Base-by-base conservation (phyloP, 352 stramenopile species). In the Phytophthora fragariae region DNA sequence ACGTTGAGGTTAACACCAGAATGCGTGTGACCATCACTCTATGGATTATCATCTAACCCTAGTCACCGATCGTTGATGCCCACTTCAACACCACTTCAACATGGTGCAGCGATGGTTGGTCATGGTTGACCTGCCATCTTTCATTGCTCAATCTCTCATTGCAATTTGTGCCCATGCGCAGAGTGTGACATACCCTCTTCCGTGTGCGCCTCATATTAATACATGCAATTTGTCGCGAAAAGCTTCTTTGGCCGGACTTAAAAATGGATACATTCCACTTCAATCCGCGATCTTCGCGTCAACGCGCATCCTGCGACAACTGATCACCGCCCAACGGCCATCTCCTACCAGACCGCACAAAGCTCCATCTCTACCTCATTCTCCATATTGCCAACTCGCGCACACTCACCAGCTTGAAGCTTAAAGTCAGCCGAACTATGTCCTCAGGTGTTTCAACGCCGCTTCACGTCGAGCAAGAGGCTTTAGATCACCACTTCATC, bases 51-150 rank as follows among this genome's bases (percentile, higher is more conserved):
- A 6, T 14, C 37, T 62, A 35, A 21, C 56, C 56, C 56, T 62
- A 52, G 0, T 39, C 19, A 5, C 15, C 14, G 56, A 37, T 5
- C 52, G 35, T 52, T 62, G 35, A 62, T 35, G 35, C 56, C 5
- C 31, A 62, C 56, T 62, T 62, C 56, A 62, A 62, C 56, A 10
- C 5, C 31, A 62, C 56, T 62, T 62, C 56, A 62, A 62, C 56
- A 10, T 52, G 21, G 49, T 14, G 11, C 17, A 1, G n/a, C 4
- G 5, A 27, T n/a, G 33, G 55, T 61, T 61, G 29, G 54, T 46
- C 55, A 61, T 49, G 29, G 9, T 29, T 11, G 21, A 29, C 7
- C n/a, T 52, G n/a, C 17, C 19, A 5, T 11, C 46, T 24, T 58
- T 58, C 53, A 41, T n/a, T 12, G 54, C 2, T 33, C 33, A 4